These are phyloP conservation scores for Colletotrichum theobromicola DNA, from an alignment of 2,329 filamentous ascomycete genomes.

Conservation along the genomic window DNA sequence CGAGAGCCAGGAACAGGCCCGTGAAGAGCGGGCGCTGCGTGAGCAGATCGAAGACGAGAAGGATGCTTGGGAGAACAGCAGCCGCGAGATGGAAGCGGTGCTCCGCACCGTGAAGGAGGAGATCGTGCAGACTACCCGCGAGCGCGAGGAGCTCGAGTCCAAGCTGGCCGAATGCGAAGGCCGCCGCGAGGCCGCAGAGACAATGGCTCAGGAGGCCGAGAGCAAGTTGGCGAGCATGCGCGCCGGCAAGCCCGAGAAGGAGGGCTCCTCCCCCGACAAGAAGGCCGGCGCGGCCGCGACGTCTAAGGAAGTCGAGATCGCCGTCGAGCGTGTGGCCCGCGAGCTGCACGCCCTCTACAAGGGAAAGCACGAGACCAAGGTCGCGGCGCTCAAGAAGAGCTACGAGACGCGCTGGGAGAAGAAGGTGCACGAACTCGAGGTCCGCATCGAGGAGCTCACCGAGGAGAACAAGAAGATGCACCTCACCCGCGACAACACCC, in stretches of 20 bases:
- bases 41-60: constrained; percentile 79
- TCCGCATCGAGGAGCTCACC: constrained; percentile 69
- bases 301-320: constrained; percentile 76
- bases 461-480: constrained; percentile 79
- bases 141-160: constrained; percentile 78
- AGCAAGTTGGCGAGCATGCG: constrained; percentile 78
- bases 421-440: constrained; percentile 79
- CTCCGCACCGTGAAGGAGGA: constrained; percentile 82
- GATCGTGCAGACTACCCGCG: constrained; percentile 77
- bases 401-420: constrained; percentile 92
- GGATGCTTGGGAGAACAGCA: constrained; percentile 82
- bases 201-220: constrained; percentile 77
- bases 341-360: constrained; percentile 95
- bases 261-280: constrained; percentile 45
- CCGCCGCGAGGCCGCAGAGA: constrained; percentile 74
- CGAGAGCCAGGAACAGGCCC: constrained; percentile 80
- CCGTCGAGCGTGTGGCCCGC: constrained; percentile 89
- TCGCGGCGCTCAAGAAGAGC: constrained; percentile 83
- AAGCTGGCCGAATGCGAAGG: constrained; percentile 81
- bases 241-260: constrained; percentile 57
- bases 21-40: constrained; percentile 74
- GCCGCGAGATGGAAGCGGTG: constrained; percentile 84
- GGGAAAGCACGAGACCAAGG: constrained; percentile 96
- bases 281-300: constrained; percentile 29
- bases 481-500: constrained; percentile 67